Conservation (phyloP, 176 grass and related monocot species). For the Rhynchospora tenuis region DNA sequence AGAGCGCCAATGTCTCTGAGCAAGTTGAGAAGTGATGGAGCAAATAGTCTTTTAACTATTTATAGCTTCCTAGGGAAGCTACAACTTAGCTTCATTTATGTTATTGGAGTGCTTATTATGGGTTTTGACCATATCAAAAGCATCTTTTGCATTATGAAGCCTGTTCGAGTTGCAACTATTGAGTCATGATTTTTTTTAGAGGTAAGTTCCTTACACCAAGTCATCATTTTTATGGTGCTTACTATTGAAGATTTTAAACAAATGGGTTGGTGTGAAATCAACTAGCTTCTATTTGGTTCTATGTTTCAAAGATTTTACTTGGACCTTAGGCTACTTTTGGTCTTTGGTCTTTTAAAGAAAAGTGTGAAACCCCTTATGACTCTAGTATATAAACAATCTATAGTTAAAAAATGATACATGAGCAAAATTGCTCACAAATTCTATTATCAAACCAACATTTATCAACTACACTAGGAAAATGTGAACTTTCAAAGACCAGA, state of each 20-base stretch:
- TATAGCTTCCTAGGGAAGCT: slow-evolving; percentile 87
- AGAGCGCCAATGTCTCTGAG: slow-evolving; percentile 30
- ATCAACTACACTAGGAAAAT: background rate
- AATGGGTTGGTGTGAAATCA: background rate
- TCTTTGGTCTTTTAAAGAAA: background rate
- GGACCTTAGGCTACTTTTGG: background rate
- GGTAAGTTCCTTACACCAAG: background rate
- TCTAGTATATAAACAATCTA: background rate
- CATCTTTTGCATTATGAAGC: slow-evolving; percentile 58
- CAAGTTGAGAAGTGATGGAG: slow-evolving; percentile 47
- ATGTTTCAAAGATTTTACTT: background rate
- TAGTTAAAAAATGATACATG: background rate
- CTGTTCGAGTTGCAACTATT: slow-evolving; percentile 59
- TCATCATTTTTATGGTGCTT: slow-evolving; percentile 30
- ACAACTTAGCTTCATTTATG: slow-evolving; percentile 84
- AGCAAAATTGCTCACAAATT: background rate
- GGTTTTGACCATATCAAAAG: slow-evolving; percentile 78
- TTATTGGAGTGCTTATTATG: slow-evolving; percentile 77
- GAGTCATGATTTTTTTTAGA: slow-evolving; percentile 44
- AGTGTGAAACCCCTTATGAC: background rate
- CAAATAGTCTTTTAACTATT: slow-evolving; percentile 40
- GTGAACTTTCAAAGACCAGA: background rate
- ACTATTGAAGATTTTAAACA: background rate
- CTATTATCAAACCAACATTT: background rate
- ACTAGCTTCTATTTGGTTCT: background rate